phyloP scores from a whole-genome alignment of 345 rosid genomes.

The Theobroma cacao region DNA sequence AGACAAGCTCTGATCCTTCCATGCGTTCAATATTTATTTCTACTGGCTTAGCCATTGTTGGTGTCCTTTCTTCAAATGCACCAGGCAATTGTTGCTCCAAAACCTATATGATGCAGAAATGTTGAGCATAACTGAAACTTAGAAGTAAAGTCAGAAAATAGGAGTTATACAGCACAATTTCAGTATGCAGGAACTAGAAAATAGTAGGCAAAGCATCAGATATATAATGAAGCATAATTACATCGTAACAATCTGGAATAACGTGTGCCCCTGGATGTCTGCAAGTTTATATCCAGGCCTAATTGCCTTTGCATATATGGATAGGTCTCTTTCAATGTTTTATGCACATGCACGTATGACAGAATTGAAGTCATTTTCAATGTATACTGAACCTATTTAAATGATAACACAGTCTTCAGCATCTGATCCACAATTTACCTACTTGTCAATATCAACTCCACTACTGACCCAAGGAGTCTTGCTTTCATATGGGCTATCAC shows the following conservation, averaged over 20 bases:
- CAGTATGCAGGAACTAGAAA: too few species aligned
- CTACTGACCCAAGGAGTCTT: slow-evolving; percentile 50
- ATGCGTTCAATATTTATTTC: background rate
- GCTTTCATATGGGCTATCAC: slow-evolving; percentile 40
- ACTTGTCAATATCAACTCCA: slow-evolving; percentile 34
- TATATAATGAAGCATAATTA: too few species aligned
- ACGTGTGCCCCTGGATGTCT: background rate
- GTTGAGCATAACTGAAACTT: too few species aligned
- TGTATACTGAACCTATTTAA: background rate
- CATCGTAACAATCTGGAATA: background rate
- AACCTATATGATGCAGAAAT: background rate
- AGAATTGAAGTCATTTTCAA: background rate
- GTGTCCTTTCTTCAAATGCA: background rate
- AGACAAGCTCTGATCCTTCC: background rate
- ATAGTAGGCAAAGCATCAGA: too few species aligned
- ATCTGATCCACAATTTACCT: background rate
- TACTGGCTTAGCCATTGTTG: background rate
- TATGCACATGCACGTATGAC: background rate
- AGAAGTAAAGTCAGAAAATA: background rate
- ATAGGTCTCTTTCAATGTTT: background rate
- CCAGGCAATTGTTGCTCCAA: background rate
- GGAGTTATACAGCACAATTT: too few species aligned
- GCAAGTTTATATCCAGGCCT: background rate
- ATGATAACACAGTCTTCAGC: background rate
- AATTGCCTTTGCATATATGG: background rate